Base-by-base conservation (phyloP, 2,329 filamentous ascomycete species). In the Emergomyces orientalis region DNA sequence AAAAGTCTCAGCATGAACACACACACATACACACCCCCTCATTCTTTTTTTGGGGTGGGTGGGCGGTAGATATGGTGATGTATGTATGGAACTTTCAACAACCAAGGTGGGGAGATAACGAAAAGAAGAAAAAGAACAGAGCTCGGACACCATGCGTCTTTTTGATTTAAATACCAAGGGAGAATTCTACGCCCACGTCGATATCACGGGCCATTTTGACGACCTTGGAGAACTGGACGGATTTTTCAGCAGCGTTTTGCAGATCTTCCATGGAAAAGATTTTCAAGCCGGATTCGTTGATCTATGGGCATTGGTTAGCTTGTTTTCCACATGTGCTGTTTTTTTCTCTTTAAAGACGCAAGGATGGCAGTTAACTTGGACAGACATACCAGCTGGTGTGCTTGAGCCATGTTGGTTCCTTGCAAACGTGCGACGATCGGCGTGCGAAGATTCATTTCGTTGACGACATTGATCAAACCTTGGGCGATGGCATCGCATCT, bases 211-310 rank as follows among this genome's bases (percentile, higher is more conserved):
- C 90, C 87, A 96, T 89, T 88, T 97, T 97, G 73, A 99, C 94
- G 70, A 99, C 90, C 86, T 97, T 97, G 72, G 91, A 97, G 79
- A 99, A 93, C 80, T 99, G 93, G 68, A 99, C 94, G 37, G 92
- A 89, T 85, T 96, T 97, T 86, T 97, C 94, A 68, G 94, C 94
- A 51, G 94, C 94, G 75, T 81, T 94, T 81, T 99, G 94, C 72
- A 99, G 86, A 80, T 99, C 94, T 75, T 97, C 93, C 67, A 99
- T 97, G 73, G 90, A 95, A 85, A 99, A 99, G 80, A 99, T 99
- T 88, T 99, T 99, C 74, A 99, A 86, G 71, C 94, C 92, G 62
- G 92, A 95, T 77, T 99, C 91, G 83, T 94, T 96, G 82, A 99
- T 91, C 82, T 84, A 65, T 14, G 64, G 37, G 62, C 51, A 8